A percentile compares a stretch with the other conserved stretches of the same genome.
Conservation (phyloP, 73 alveolate species). For the Paramecium sexaurelia region DNA sequence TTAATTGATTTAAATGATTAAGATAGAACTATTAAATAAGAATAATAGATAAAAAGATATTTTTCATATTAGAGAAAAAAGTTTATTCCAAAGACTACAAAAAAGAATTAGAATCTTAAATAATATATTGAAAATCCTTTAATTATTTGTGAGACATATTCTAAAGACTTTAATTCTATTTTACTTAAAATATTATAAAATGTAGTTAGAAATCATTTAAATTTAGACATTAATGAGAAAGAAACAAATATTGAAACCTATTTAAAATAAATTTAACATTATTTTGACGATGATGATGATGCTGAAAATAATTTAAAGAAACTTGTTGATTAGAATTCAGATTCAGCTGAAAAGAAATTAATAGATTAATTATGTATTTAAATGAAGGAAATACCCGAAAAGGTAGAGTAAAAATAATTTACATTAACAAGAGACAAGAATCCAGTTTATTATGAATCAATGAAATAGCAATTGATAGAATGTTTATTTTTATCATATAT, state of each 20-base stretch:
- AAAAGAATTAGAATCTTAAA: not conserved
- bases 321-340: not conserved
- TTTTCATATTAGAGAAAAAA: conserved; percentile 5
- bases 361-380: not conserved
- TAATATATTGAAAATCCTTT: not conserved
- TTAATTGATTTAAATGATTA: not conserved
- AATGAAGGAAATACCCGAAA: conserved; percentile 10
- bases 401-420: not conserved
- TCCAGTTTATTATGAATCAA: not conserved
- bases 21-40: not conserved
- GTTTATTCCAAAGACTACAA: not conserved
- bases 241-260: not conserved
- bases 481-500: not conserved
- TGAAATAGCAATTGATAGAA: not conserved
- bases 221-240: not conserved
- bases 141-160: not conserved
- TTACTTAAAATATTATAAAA: not conserved
- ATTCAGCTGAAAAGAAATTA: not conserved
- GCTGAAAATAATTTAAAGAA: not conserved
- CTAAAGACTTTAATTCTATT: not conserved
- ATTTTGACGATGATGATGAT: not conserved
- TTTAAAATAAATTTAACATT: not conserved
- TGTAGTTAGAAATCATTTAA: not conserved
- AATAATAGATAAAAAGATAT: not conserved
- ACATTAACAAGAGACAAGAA: conserved; percentile 4